A percentile compares a stretch with the other conserved stretches of the same genome.
phyloP scores from a whole-genome alignment of 192 early-diverging fungal genomes.

The Coemansia sp. region DNA sequence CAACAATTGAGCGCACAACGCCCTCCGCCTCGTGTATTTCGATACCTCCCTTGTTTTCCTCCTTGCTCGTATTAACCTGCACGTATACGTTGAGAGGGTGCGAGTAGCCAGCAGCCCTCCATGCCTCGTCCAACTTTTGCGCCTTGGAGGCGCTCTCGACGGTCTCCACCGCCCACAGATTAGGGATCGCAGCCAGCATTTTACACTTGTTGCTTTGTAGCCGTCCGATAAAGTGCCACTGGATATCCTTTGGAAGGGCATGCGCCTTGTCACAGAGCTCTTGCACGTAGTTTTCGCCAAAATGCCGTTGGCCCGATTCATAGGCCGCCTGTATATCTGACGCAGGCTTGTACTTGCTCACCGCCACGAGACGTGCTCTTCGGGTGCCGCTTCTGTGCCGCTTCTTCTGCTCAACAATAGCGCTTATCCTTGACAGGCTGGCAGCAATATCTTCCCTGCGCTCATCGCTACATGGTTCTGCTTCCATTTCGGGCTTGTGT shows the following conservation, averaged over 20 bases:
- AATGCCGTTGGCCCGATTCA: slow-evolving; percentile 84
- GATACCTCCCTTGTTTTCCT: slow-evolving; percentile 85
- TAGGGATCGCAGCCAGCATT: slow-evolving; percentile 77
- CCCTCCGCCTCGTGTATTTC: slow-evolving; percentile 50
- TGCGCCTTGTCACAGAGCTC: slow-evolving; percentile 89
- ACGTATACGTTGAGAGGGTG: slow-evolving; percentile 77
- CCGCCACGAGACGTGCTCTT: slow-evolving; percentile 78
- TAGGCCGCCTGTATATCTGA: slow-evolving; percentile 78
- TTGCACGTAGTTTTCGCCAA: slow-evolving; percentile 97
- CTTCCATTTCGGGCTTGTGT: slow-evolving; percentile 7
- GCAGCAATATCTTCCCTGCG: slow-evolving; percentile 26
- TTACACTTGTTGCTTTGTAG: slow-evolving; percentile 99
- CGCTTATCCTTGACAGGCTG: slow-evolving; percentile 10
- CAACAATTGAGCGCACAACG: slow-evolving; percentile 66
- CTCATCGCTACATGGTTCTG: slow-evolving; percentile 17
- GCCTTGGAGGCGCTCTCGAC: slow-evolving; percentile 86
- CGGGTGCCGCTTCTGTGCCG: neutral
- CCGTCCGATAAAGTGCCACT: slow-evolving; percentile 97
- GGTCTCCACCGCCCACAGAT: slow-evolving; percentile 92
- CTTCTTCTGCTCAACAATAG: slow-evolving; percentile 1
- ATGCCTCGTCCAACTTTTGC: slow-evolving; percentile 75
- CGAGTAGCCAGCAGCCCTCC: slow-evolving; percentile 50
- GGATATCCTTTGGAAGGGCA: slow-evolving; percentile 80
- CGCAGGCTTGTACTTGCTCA: slow-evolving; percentile 90
- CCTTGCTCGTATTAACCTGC: slow-evolving; percentile 94